Conservation (phyloP, 2,329 filamentous ascomycete species). For the Drechslerella coelobrocha region DNA sequence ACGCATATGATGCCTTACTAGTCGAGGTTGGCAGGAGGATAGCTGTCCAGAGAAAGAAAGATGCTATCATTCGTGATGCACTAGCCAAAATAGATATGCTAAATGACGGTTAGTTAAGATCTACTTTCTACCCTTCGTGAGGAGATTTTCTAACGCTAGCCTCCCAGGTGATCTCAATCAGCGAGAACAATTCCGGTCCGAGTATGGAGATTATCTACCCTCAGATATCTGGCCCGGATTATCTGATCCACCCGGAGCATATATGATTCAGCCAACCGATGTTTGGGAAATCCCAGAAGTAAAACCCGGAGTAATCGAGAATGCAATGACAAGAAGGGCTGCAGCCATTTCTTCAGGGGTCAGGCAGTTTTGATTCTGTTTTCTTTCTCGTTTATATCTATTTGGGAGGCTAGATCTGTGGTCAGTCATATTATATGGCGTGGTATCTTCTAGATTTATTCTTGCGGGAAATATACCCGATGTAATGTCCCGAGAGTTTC, state of each 20-base stretch:
- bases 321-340: slow-evolving; percentile 43
- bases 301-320: slow-evolving; percentile 41
- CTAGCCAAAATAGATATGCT: slow-evolving; percentile 77
- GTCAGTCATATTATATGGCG: neutral
- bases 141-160: neutral
- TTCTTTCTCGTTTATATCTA: slow-evolving; percentile 4
- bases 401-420: slow-evolving; percentile 6
- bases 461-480: neutral
- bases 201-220: slow-evolving; percentile 85
- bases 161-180: slow-evolving; percentile 69
- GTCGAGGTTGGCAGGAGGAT: slow-evolving; percentile 81
- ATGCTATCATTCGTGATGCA: slow-evolving; percentile 77
- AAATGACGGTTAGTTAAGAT: slow-evolving; percentile 62
- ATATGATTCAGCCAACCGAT: slow-evolving; percentile 55
- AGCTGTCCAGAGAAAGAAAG: slow-evolving; percentile 74
- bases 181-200: slow-evolving; percentile 77
- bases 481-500: neutral
- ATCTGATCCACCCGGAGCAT: slow-evolving; percentile 59
- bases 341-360: slow-evolving; percentile 40
- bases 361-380: slow-evolving; percentile 27
- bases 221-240: slow-evolving; percentile 86
- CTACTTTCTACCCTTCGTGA: neutral
- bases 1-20: slow-evolving; percentile 82
- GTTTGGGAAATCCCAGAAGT: slow-evolving; percentile 46
- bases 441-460: neutral